These are phyloP conservation scores for Rhodofomes roseus DNA, from an alignment of 1,284 basidiomycete genomes.

Conservation along the genomic window DNA sequence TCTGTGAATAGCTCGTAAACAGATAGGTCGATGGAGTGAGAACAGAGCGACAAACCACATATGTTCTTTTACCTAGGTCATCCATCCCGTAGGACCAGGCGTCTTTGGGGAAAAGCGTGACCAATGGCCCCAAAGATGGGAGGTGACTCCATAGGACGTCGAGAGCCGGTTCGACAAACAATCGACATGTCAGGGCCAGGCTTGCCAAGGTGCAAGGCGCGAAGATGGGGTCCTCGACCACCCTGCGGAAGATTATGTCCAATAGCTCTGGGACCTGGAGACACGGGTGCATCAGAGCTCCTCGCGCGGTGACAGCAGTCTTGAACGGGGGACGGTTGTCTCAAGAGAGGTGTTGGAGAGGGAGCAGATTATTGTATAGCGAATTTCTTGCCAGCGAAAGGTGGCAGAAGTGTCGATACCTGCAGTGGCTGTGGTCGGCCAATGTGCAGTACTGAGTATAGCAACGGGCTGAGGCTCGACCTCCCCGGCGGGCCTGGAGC, in stretches of 20 bases:
- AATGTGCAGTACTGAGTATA: no score
- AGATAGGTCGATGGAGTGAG: neutral
- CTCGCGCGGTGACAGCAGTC: no score
- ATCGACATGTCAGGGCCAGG: slow-evolving; percentile 13
- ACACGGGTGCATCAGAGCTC: slow-evolving; percentile 5
- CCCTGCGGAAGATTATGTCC: slow-evolving; percentile 10
- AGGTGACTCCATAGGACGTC: slow-evolving; percentile 14
- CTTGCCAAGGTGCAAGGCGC: slow-evolving; percentile 7
- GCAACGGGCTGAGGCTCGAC: no score
- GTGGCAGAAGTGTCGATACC: no score
- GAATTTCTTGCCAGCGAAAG: no score
- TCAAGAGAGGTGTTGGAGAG: no score
- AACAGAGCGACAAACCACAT: slow-evolving; percentile 4
- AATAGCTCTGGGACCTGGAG: slow-evolving; percentile 14
- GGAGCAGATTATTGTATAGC: no score
- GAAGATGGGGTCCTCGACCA: neutral
- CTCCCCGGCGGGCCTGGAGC: no score
- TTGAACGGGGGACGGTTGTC: no score
- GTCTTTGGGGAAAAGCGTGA: slow-evolving; percentile 14
- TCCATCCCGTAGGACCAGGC: slow-evolving; percentile 10
- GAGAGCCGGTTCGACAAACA: slow-evolving; percentile 14
- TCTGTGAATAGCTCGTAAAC: neutral
- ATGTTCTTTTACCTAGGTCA: neutral
- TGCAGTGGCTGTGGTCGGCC: no score
- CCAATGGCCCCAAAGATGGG: slow-evolving; percentile 10